phyloP scores from a whole-genome alignment of 2,329 filamentous ascomycete species.

The Calonectria honghensis region DNA sequence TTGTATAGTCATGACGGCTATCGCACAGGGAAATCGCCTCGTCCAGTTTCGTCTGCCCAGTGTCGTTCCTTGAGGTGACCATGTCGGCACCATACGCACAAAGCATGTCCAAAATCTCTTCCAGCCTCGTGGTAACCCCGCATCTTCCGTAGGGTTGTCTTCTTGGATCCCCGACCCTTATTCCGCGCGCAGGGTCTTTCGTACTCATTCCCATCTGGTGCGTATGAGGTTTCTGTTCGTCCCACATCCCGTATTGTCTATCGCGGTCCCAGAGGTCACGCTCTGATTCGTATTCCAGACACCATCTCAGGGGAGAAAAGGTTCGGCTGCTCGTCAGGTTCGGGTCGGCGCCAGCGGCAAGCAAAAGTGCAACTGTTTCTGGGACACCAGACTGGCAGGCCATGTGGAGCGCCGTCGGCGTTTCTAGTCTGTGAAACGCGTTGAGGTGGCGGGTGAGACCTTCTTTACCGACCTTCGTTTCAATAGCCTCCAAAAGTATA shows the following conservation, averaged over 20 bases:
- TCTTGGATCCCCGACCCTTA: neutral
- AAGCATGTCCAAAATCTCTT: slow-evolving; percentile 52
- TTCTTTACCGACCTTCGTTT: neutral
- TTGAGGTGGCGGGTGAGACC: slow-evolving; percentile 17
- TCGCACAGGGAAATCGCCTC: neutral
- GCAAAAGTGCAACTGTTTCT: slow-evolving; percentile 54
- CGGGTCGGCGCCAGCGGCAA: slow-evolving; percentile 52
- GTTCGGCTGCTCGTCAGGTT: neutral
- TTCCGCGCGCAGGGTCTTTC: neutral
- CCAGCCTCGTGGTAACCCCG: slow-evolving; percentile 41
- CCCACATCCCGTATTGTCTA: slow-evolving; percentile 26
- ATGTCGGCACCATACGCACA: slow-evolving; percentile 39
- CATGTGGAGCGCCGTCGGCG: slow-evolving; percentile 49
- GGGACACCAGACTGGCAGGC: slow-evolving; percentile 53
- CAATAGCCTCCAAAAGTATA: slow-evolving; percentile 49
- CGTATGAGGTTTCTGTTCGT: neutral
- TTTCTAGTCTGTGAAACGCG: neutral
- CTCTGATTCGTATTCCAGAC: slow-evolving; percentile 45
- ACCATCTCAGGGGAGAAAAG: slow-evolving; percentile 45
- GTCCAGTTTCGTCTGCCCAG: neutral
- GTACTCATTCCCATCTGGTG: neutral
- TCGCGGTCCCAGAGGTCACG: slow-evolving; percentile 32
- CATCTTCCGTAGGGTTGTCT: neutral
- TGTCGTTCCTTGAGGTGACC: neutral
- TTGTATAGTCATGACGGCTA: neutral